These are phyloP conservation scores for Chlamydomonas reinhardtii DNA, from an alignment of 163 green algal genomes.

Conservation along the genomic window DNA sequence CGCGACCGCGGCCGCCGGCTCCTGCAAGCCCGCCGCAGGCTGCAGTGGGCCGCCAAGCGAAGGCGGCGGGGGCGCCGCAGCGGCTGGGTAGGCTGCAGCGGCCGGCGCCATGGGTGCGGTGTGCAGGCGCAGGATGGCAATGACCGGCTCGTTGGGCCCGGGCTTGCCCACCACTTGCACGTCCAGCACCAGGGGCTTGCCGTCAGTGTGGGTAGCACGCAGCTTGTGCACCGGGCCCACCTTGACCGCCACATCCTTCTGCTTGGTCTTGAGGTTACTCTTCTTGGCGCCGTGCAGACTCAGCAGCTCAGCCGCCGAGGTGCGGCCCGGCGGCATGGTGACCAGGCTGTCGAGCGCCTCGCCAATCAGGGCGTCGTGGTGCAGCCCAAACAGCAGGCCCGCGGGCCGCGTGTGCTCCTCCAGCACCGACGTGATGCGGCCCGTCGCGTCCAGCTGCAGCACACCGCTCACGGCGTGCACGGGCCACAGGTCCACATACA, in stretches of 20 bases:
- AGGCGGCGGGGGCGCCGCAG: not conserved
- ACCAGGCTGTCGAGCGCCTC: not conserved
- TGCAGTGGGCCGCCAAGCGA: not conserved
- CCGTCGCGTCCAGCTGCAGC: not conserved
- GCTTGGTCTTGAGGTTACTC: slow-evolving; percentile 41
- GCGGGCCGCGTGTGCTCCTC: slow-evolving; percentile 30
- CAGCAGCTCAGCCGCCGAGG: not conserved
- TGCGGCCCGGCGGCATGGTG: slow-evolving; percentile 7
- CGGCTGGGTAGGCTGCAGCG: not conserved
- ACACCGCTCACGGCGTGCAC: not conserved
- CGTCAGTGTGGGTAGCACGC: slow-evolving; percentile 12
- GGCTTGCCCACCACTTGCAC: slow-evolving; percentile 30
- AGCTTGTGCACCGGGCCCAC: slow-evolving; percentile 30
- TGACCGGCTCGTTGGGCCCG: not conserved
- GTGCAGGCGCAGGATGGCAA: slow-evolving; percentile 8
- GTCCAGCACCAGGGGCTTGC: slow-evolving; percentile 12
- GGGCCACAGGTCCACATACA: slow-evolving; percentile 26
- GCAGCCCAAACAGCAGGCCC: slow-evolving; percentile 41
- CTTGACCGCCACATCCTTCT: slow-evolving; percentile 12
- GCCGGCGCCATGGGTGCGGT: not conserved
- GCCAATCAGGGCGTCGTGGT: not conserved
- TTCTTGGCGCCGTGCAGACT: slow-evolving; percentile 29
- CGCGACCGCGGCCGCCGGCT: no score
- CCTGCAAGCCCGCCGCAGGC: not conserved
- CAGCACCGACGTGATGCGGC: not conserved